Evolutionary conservation across 345 rosid species (phyloP), one percentile per base, ranked within the genome.

Genomic region (Noccaea caerulescens): DNA sequence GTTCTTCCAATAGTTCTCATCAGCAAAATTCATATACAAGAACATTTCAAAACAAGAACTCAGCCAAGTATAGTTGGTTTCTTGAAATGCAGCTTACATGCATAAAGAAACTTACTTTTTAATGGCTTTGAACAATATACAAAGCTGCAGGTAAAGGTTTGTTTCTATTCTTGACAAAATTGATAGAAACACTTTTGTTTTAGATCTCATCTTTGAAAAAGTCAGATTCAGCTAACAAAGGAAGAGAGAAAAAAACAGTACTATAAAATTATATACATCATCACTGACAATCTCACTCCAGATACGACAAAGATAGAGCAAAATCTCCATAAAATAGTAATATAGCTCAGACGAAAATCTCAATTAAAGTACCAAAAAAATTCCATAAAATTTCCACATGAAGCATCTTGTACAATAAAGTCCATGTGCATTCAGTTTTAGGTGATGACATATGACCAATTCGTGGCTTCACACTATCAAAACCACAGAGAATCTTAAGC

Each of bases 271-370:
- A 55, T 53, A 53, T 52, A 62, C 61, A 25, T 36, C 79, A 75
- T 63, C 60, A 39, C 58, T 36, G 75, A 76, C 75, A 69, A 25
- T n/a, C 30, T 68, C 6, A 27, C 32, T 69, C 52, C 10, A 54
- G 6, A 69, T 11, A 76, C 66, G 76, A 69, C 74, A 75, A 75
- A 69, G 79, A 75, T 54, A 69, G 60, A 75, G 74, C 71, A 69
- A 75, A 62, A 62, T 41, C 44, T 37, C 61, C 73, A 61, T 68
- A 52, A 53, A 76, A 63, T 30, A 69, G 70, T 69, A 37, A 63
- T 62, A 62, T 52, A 62, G 57, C 55, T 62, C 33, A 65, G 42
- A 39, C 65, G 11, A 10, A 10, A 64, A 56, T 38, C 37, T 8
- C 49, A 41, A 34, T 7, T 65, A 10, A 37, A 46, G 68, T 65